Conservation (phyloP, 768 basidiomycete genomes). For the Rhizopogon rudus region DNA sequence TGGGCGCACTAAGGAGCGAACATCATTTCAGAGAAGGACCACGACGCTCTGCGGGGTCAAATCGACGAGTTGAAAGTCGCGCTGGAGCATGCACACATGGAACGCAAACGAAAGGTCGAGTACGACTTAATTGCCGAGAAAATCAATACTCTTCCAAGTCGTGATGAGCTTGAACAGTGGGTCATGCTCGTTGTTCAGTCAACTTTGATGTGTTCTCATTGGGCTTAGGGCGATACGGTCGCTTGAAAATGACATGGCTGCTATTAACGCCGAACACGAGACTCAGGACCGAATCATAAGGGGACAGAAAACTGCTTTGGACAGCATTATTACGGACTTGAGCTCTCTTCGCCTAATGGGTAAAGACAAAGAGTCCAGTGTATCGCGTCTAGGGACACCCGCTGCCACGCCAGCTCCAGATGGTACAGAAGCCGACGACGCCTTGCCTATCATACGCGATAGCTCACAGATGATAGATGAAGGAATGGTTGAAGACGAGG, state of each 20-base stretch:
- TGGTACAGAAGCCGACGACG: conserved; percentile 16
- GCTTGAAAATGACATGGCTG: conserved; percentile 73
- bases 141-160: conserved; percentile 69
- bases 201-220: not conserved
- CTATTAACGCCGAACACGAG: conserved; percentile 72
- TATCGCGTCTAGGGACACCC: conserved; percentile 35
- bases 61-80: conserved; percentile 75
- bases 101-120: conserved; percentile 76
- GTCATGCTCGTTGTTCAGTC: conserved; percentile 22
- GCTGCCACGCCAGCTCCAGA: conserved; percentile 49
- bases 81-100: conserved; percentile 73
- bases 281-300: conserved; percentile 62
- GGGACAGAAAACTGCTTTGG: conserved; percentile 64
- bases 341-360: conserved; percentile 59
- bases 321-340: conserved; percentile 59
- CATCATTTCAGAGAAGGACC: conserved; percentile 59
- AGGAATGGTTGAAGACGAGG: conserved; percentile 32
- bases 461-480: conserved; percentile 11
- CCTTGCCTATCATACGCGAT: conserved; percentile 7
- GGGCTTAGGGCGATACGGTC: conserved; percentile 53
- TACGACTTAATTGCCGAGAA: conserved; percentile 83
- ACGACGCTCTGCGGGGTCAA: conserved; percentile 57
- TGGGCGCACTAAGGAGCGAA: not conserved
- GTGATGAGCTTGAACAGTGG: conserved; percentile 75
- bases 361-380: conserved; percentile 52